phyloP scores from a whole-genome alignment of 1,284 basidiomycete genomes.

The Marasmius tenuissimus region DNA sequence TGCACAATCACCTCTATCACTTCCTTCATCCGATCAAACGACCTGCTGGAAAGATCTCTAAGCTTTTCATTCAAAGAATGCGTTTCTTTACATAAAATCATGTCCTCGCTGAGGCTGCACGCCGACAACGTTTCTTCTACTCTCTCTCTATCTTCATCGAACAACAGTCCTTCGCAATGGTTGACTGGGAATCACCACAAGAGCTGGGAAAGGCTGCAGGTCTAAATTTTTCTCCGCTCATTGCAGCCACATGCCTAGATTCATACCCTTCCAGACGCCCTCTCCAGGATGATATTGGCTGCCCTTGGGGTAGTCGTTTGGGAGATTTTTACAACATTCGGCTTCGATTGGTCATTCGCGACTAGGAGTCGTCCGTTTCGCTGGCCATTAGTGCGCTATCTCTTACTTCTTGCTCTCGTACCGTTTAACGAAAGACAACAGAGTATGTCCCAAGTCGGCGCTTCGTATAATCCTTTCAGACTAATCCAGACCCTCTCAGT shows the following conservation, averaged over 20 bases:
- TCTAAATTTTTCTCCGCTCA: constrained; percentile 24
- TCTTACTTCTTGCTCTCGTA: not conserved
- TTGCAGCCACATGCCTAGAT: not conserved
- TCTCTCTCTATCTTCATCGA: not conserved
- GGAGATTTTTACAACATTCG: constrained; percentile 62
- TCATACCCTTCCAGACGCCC: constrained; percentile 41
- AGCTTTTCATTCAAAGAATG: too few relatives aligned
- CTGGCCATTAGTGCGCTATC: constrained; percentile 58
- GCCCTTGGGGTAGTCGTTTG: constrained; percentile 66
- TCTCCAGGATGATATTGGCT: constrained; percentile 56
- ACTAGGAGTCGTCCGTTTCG: constrained; percentile 53
- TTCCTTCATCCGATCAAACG: too few relatives aligned
- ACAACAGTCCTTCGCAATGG: constrained; percentile 36
- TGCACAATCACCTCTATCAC: too few relatives aligned
- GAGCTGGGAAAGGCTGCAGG: constrained; percentile 50
- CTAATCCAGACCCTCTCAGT: constrained; percentile 33
- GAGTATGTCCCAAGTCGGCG: constrained; percentile 2
- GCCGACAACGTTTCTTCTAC: not conserved
- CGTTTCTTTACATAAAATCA: too few relatives aligned
- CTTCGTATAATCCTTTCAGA: constrained; percentile 22
- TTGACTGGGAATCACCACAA: constrained; percentile 52
- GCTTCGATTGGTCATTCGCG: constrained; percentile 67
- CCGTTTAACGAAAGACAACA: constrained; percentile 3
- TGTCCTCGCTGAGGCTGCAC: not conserved
- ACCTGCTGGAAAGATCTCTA: too few relatives aligned